Base-by-base conservation (phyloP, 768 basidiomycete species). In the Suillus decipiens region DNA sequence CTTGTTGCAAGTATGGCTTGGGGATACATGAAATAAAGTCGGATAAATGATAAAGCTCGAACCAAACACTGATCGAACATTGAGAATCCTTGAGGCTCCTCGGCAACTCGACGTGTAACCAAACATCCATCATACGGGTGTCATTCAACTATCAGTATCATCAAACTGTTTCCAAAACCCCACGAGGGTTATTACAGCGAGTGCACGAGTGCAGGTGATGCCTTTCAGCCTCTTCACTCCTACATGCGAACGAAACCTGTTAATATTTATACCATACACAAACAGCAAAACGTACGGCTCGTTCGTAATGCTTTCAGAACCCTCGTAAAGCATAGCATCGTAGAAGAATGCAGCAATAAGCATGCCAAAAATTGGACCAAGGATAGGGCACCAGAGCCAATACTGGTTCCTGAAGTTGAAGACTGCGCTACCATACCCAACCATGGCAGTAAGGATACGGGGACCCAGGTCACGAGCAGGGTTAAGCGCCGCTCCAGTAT, bases 401-500 rank as follows among this genome's bases (percentile, higher is more conserved):
- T 88, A 88, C 63, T 88, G 86, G 67, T 79, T 83, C 62, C 67
- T 61, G 63, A 63, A 70, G 22, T 61, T 59, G 56, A 64, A 61
- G 22, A 61, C 57, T 59, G 15, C 59, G 34, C 61, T 68, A 11
- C 86, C 86, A 68, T 86, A 88, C n/a, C 87, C 87, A 22, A 81
- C 86, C 84, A 88, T 87, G 7, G 86, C 79, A 5, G 85, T 86
- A 64, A 87, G 70, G 17, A 88, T 63, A 17, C 87, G 78, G 3
- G 87, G 86, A 2, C 87, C 87, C 28, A 88, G 74, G 72, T 89
- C 87, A 67, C 87, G 83, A 37, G 87, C 84, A 50, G 87, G 86
- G 65, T 87, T 87, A 61, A 87, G 78, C 10, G 86, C 83, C 60
- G 81, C 86, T 56, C 81, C 84, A 17, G 86, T 88, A 66, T 87